Base-by-base conservation (phyloP, 495 filamentous ascomycete species). In the Oidiodendron maius region DNA sequence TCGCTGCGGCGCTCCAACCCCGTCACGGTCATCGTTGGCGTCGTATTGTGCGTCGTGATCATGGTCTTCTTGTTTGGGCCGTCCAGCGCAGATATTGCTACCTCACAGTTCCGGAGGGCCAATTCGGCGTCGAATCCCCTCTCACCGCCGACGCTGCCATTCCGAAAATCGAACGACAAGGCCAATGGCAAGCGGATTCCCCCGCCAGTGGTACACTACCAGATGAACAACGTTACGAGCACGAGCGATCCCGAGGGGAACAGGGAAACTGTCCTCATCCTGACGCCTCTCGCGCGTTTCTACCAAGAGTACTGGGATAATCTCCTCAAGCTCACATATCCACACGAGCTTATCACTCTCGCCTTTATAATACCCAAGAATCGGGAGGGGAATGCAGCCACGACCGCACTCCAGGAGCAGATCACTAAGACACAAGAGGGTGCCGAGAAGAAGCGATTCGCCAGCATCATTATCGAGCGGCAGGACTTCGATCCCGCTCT, bases 281-380 rank as follows among this genome's bases (percentile, higher is more conserved):
- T 97, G 50, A 97, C 93, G 0, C 93, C 93, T 3, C 81, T 97
- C 61, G 86, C 88, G 36, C 78, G 84, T 57, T 98, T 97, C 70
- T 97, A 96, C 67, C 82, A 84, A 55, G 83, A 71, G 53, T 97
- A 96, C 73, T 97, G 94, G 94, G 84, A 91, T 56, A 97, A 97
- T 62, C 71, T 98, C n/a, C 67, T 87, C 35, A 77, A 79, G 53
- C 71, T 98, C 38, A 74, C 66, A 58, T 98, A 96, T 63, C 94
- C 93, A 8, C 94, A 95, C 68, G 89, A 95, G 38, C 73, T 97
- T 35, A 89, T 98, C 59, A 89, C 88, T 0, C 71, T 98, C 20
- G 93, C 88, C n/a, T 98, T 96, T 68, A 98, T 98, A 60, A 79
- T 94, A 22, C 94, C 93, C 8, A 91, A 91, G 63, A 93, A 82